These are phyloP conservation scores for Erysimum cheiranthoides DNA, from an alignment of 345 rosid genomes.

Conservation along the genomic window DNA sequence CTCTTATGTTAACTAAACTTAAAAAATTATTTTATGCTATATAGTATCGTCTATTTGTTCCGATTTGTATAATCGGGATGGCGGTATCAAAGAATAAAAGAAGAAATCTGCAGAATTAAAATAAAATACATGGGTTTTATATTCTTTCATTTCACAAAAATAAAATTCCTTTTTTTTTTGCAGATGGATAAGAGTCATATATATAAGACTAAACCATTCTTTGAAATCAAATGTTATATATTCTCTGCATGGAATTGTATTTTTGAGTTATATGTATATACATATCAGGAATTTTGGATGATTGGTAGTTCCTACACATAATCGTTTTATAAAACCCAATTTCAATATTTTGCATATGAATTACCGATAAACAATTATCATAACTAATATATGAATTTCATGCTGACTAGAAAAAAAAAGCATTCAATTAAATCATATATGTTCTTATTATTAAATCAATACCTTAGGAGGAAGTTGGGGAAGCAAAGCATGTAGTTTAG, in stretches of 20 bases:
- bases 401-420: background rate
- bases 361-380: background rate
- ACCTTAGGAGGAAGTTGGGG: slow-evolving; percentile 87
- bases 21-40: background rate
- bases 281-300: background rate
- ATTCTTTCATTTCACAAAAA: background rate
- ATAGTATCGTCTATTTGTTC: background rate
- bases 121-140: background rate
- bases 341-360: background rate
- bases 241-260: background rate
- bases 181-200: background rate
- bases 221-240: background rate
- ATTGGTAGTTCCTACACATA: background rate
- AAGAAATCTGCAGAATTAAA: background rate
- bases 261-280: background rate
- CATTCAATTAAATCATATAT: background rate
- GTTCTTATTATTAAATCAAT: background rate
- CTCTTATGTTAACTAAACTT: background rate
- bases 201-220: background rate
- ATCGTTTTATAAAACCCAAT: background rate
- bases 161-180: background rate
- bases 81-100: background rate
- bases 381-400: background rate
- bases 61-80: background rate
- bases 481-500: slow-evolving; percentile 72